phyloP scores from a whole-genome alignment of 352 stramenopile genomes.

The Pythium monospermum region DNA sequence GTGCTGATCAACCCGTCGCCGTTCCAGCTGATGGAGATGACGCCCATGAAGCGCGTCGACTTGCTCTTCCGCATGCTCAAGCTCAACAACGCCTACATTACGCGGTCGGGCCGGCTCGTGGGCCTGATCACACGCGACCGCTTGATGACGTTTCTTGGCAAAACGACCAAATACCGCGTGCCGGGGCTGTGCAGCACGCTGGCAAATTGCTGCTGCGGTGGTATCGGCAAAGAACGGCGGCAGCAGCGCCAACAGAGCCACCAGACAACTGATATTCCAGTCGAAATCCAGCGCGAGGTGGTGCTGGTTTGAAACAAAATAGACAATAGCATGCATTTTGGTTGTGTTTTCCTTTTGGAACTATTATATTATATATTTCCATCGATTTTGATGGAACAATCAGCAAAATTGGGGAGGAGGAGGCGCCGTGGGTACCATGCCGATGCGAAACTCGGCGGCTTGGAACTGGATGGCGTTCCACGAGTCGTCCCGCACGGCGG shows the following conservation, averaged over 20 bases:
- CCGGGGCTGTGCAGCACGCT: slow-evolving; percentile 51
- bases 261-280: no score
- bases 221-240: slow-evolving; percentile 4
- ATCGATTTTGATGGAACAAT: no score
- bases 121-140: slow-evolving; percentile 72
- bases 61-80: slow-evolving; percentile 87
- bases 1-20: slow-evolving; percentile 74
- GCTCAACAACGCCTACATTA: slow-evolving; percentile 86
- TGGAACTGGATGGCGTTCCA: slow-evolving; percentile 65
- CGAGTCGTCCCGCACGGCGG: slow-evolving; percentile 41
- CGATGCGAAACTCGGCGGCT: slow-evolving; percentile 41
- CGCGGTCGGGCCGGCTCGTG: slow-evolving; percentile 69
- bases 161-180: slow-evolving; percentile 52
- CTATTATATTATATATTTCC: no score
- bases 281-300: no score
- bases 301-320: no score
- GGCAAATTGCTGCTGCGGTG: slow-evolving; percentile 17
- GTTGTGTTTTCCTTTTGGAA: no score
- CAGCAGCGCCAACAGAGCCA: no score
- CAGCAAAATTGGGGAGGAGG: slow-evolving; percentile 52
- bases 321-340: no score
- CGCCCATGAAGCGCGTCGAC: slow-evolving; percentile 76
- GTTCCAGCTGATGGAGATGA: slow-evolving; percentile 84
- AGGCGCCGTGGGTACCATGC: slow-evolving; percentile 56
- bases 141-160: slow-evolving; percentile 81